Percentiles rank a stretch among this genome's conserved stretches.
phyloP scores from a whole-genome alignment of 1,284 basidiomycete genomes.

The Volvariella surrecta region DNA sequence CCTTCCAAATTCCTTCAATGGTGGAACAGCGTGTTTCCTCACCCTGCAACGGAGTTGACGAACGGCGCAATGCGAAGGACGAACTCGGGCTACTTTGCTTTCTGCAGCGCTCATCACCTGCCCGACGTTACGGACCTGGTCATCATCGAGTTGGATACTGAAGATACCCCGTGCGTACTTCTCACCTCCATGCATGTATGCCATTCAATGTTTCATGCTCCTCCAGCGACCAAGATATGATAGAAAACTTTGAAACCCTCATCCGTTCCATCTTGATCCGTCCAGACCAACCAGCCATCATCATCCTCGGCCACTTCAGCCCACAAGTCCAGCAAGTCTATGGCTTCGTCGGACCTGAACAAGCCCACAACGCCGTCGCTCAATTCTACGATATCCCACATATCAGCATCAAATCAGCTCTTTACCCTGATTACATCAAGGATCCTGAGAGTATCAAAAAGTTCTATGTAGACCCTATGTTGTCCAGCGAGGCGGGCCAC shows the following conservation, averaged over 20 bases:
- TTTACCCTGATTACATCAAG: conserved; percentile 77
- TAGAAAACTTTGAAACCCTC: conserved; percentile 85
- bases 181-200: not conserved
- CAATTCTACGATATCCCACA: conserved; percentile 96
- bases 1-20: conserved; percentile 88
- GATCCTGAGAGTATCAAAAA: conserved; percentile 61
- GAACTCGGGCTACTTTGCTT: conserved; percentile 88
- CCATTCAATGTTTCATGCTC: conserved; percentile 1
- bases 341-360: conserved; percentile 83
- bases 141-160: conserved; percentile 87
- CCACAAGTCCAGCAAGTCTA: conserved; percentile 73
- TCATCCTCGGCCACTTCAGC: conserved; percentile 88
- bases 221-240: conserved; percentile 57
- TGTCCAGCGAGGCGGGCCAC: conserved; percentile 79
- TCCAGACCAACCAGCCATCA: conserved; percentile 81
- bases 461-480: conserved; percentile 77
- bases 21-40: conserved; percentile 93
- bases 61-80: conserved; percentile 89
- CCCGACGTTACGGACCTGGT: conserved; percentile 90
- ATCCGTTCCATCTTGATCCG: conserved; percentile 84
- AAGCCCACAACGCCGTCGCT: conserved; percentile 81
- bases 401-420: conserved; percentile 73
- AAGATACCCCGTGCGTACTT: conserved; percentile 73
- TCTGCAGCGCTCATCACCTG: conserved; percentile 84
- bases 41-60: conserved; percentile 90